Evolutionary conservation across 306 rosid species (phyloP), one percentile per base, ranked within the genome.

Genomic region (Dryas octopetala): DNA sequence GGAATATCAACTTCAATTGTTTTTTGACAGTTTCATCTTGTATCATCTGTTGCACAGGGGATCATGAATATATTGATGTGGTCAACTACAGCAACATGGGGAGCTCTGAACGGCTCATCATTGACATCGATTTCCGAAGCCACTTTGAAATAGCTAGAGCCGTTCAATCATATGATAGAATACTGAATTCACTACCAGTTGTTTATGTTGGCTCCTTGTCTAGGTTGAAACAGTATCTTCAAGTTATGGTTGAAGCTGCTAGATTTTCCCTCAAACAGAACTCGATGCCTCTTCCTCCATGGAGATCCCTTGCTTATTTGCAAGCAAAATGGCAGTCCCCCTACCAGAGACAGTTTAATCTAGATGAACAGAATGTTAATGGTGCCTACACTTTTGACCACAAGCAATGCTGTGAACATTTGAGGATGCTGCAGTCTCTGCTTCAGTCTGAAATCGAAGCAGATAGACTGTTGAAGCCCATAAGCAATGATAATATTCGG

Each of bases 141-240:
- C 99, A 96, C 85, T 96, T 96, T 83, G 99, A 96, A 78, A 96
- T 96, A 78, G 98, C 99, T 53, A 88, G 97, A 87, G 99, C 99
- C 53, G 98, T 96, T 19, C 93, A 88, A 58, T 89, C 97, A 4
- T 96, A 96, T 11, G 90, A 85, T 68, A 85, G 86, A 77, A 85
- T 96, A 85, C 79, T 96, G 86, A 87, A 90, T 40, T 92, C 94
- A 0, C 93, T 96, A 76, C 99, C 99, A 0, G 91, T 85, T 61
- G 84, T 88, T 62, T 96, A 89, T 4, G 96, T 90, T 28, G 99
- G 99, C 13, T 90, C 97, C 49, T 75, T 81, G n/a, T 54, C 87
- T 14, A 83, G 98, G 78, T 80, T 96, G 79, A 80, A 89, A 59
- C 96, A 90, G 75, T 86, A 76, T 63, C 97, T 96, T 19, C 92